These are phyloP conservation scores for Phalaenopsis equestris DNA, from an alignment of 106 monocot species.

Conservation along the genomic window DNA sequence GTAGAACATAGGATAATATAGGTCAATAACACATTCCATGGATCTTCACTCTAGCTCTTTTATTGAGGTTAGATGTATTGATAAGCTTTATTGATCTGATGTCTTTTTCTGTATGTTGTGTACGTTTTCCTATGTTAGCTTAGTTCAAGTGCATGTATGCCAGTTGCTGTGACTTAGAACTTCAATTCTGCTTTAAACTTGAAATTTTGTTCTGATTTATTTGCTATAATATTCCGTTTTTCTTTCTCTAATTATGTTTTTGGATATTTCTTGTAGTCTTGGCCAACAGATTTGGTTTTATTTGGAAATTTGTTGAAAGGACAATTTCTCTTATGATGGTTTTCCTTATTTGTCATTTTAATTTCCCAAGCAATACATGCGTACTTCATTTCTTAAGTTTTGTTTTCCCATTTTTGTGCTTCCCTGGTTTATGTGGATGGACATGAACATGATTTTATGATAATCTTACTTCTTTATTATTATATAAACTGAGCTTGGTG, in stretches of 20 bases:
- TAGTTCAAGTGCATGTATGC: not conserved
- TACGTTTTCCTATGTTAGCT: not conserved
- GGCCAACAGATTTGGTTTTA: not conserved
- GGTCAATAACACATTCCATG: not conserved
- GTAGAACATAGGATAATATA: not conserved
- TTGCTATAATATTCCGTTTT: not conserved
- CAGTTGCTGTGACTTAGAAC: not conserved
- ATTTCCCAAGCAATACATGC: not conserved
- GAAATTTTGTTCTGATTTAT: not conserved
- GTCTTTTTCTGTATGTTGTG: not conserved
- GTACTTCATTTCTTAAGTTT: not conserved
- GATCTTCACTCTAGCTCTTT: not conserved
- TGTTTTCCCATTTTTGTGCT: not conserved
- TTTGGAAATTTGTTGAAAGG: not conserved
- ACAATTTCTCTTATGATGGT: not conserved
- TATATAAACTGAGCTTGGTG: no score
- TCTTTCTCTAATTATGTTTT: not conserved
- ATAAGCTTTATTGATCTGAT: not conserved
- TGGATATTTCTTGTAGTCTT: not conserved
- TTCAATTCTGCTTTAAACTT: not conserved
- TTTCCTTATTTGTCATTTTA: not conserved
- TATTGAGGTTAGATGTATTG: not conserved
- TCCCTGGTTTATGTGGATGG: not conserved
- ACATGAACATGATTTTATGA: not conserved
- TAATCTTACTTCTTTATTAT: not conserved